Evolutionary conservation across 495 filamentous ascomycete genomes (phyloP), one percentile per base, ranked within the genome.

Genomic region (Aspergillus sclerotioniger): DNA sequence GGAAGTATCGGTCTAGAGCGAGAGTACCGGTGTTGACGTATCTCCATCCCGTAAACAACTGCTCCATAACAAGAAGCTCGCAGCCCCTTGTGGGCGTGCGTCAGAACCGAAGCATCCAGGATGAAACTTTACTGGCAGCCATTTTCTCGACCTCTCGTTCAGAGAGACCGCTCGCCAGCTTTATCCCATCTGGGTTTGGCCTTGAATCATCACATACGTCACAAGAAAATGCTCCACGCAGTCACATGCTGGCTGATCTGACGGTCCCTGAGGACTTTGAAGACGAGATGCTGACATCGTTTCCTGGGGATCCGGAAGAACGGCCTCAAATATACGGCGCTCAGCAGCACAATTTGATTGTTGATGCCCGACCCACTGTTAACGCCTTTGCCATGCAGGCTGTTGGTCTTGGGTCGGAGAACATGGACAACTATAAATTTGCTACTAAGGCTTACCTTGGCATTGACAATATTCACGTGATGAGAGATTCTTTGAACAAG

Each of bases 391-490:
- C 92, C 12, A 99, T 96, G 90, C 92, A 97, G 72, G 90, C 90
- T 8, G 87, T 94, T 61, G 94, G 94, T 2, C 84, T 91, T 63
- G 94, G 94, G 4, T 96, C 91, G 0, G 94, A 99, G 68, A 97
- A 97, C 62, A 96, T 98, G 91, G 92, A 96, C 51, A 90, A 97
- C 69, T 99, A 99, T 71, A 88, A 86, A 51, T 92, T 90, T 65
- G 90, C 90, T 29, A 91, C 90, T 41, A 96, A 96, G 67, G 90
- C 87, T 0, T 97, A 94, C 64, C 80, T 99, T n/a, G 92, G 92
- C 46, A 99, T 99, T 66, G 94, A 96, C 68, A 99, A 99, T 62
- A 98, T 99, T 58, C 94, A 99, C 68, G 93, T 97, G 54, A 99
- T 99, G 94, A 82, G 94, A 56, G 88, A 91, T 50, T 97, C 93